phyloP scores from a whole-genome alignment of 768 basidiomycete species.

The Tremella fuciformis region DNA sequence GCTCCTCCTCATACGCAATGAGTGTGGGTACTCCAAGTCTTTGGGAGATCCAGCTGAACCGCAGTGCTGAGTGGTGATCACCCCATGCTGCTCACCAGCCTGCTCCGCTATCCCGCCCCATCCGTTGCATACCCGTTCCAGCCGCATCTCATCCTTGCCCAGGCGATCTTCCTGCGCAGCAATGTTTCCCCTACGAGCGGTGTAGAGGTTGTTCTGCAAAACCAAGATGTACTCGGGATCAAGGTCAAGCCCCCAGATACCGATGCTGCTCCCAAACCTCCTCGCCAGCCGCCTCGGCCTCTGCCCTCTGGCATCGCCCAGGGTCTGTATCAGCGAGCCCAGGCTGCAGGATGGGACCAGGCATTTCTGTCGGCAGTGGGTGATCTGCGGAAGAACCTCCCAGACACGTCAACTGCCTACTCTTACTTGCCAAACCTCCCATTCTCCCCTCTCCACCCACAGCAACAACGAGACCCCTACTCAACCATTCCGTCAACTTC shows the following conservation, averaged over 20 bases:
- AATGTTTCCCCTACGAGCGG: conserved; percentile 72
- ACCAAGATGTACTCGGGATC: conserved; percentile 66
- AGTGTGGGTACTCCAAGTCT: conserved; percentile 59
- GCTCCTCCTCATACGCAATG: conserved; percentile 88
- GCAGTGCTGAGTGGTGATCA: conserved; percentile 85
- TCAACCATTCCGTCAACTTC: conserved; percentile 29
- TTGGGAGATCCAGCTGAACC: conserved; percentile 5
- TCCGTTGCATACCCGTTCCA: conserved; percentile 45
- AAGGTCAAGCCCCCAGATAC: conserved; percentile 57
- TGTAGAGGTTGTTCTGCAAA: conserved; percentile 74
- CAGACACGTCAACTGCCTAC: conserved; percentile 67
- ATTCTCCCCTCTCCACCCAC: conserved; percentile 31
- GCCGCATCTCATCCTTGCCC: conserved; percentile 67
- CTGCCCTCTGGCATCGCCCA: conserved; percentile 43
- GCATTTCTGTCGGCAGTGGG: conserved; percentile 49
- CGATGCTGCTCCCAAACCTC: neutral
- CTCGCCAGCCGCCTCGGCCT: conserved; percentile 14
- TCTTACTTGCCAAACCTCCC: conserved; percentile 43
- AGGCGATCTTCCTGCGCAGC: conserved; percentile 75
- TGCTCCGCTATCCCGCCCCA: conserved; percentile 79
- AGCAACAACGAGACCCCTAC: conserved; percentile 16
- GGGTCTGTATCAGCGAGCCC: conserved; percentile 48
- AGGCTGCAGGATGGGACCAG: conserved; percentile 55
- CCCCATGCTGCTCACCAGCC: conserved; percentile 72
- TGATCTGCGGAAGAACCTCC: conserved; percentile 64